These are phyloP conservation scores for Chimonanthus praecox DNA, from an alignment of 164 flowering plant genomes.

Conservation along the genomic window DNA sequence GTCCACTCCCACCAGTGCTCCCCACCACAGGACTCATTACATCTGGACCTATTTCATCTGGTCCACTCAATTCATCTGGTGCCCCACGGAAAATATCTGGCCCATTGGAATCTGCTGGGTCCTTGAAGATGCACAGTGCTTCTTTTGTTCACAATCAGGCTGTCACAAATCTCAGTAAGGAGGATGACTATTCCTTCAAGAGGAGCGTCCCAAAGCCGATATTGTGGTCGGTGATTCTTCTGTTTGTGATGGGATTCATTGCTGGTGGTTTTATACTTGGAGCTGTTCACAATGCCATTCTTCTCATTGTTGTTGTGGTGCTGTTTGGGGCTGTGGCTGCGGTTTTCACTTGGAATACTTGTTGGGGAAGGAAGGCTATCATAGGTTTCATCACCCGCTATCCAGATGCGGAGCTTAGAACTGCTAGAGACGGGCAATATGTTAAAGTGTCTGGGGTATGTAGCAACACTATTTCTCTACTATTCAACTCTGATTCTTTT, in stretches of 20 bases:
- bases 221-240: constrained; percentile 64
- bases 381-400: constrained; percentile 66
- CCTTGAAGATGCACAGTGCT: constrained; percentile 51
- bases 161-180: constrained; percentile 69
- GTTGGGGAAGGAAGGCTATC: constrained; percentile 78
- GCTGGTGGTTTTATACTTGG: constrained; percentile 95
- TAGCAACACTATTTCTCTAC: constrained; percentile 4
- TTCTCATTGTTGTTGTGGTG: constrained; percentile 72
- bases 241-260: constrained; percentile 88
- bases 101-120: constrained; percentile 58
- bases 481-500: neutral
- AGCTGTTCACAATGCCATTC: constrained; percentile 89
- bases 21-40: constrained; percentile 94
- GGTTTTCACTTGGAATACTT: constrained; percentile 72
- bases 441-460: constrained; percentile 99
- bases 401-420: constrained; percentile 94
- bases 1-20: constrained; percentile 73
- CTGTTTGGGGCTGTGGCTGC: constrained; percentile 69
- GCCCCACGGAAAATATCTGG: constrained; percentile 86
- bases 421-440: constrained; percentile 89
- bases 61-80: constrained; percentile 81
- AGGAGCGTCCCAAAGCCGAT: constrained; percentile 68
- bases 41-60: constrained; percentile 88
- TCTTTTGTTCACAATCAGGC: constrained; percentile 74
- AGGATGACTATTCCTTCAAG: constrained; percentile 71